Base-by-base conservation (phyloP, 352 stramenopile genomes). In the Globisporangium paroecandrum region DNA sequence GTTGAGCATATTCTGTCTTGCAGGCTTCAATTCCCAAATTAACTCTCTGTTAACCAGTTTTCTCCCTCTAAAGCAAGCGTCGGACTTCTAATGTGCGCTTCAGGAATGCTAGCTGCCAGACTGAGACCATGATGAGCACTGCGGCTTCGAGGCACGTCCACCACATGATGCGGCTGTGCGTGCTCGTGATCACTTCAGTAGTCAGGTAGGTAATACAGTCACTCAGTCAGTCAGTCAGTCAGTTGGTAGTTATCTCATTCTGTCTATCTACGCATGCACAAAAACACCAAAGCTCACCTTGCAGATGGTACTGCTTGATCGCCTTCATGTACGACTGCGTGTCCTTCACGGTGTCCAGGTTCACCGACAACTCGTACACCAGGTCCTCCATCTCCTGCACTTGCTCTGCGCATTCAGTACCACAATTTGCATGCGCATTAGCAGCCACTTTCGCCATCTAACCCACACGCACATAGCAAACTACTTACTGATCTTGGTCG, bases 251-350 rank as follows among this genome's bases (percentile, higher is more conserved):
- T 18, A 12, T 9, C 15, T 24, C 27, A 25, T 18, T 24, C 29
- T 58, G 24, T 22, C 7, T 22, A 13, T 25, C 18, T 24, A 53
- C 24, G 25, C 22, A 66, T 58, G 10, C 24, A 46, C 34, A 24
- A 41, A 7, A 25, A n/a, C 27, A 8, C 8, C 2, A 7, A 4
- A 3, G 70, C 75, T 62, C 71, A 96, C 88, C 70, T 69, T 91
- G 62, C 43, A 89, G 73, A 69, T 96, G 86, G 69, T 92, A 77
- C 68, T 80, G 81, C n/a, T 84, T 89, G 70, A 94, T 93, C 47
- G 84, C 74, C 74, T 94, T 94, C 85, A 96, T 92, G 77, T 87
- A 96, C 46, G 83, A 78, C 61, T 96, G 86, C 6, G 86, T 92
- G 71, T 96, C 88, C 68, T 94, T 96, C 58, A 96, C 88, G 0